Conservation (phyloP, 148 eudicot genomes). For the Rhododendron griersonianum region DNA sequence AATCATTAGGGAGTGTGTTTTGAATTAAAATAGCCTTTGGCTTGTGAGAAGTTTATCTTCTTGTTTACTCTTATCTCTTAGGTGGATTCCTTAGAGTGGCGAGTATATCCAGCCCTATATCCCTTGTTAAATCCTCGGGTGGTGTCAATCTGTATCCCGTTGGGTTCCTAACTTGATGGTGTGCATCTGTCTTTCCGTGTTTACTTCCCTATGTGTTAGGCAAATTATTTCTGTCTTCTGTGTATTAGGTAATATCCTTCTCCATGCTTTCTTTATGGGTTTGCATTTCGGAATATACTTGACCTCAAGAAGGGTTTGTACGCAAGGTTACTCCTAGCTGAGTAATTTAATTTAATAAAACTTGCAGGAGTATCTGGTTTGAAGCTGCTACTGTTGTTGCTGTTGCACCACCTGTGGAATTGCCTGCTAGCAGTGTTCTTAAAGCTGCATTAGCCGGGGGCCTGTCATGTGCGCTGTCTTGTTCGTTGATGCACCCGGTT, state of each 20-base stretch:
- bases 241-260: not conserved
- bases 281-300: not conserved
- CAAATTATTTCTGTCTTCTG: not conserved
- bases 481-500: constrained; percentile 80
- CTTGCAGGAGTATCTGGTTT: constrained; percentile 86
- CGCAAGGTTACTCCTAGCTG: not conserved
- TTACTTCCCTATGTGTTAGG: not conserved
- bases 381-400: constrained; percentile 97
- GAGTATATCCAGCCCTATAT: not conserved
- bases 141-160: not conserved
- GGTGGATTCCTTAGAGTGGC: not conserved
- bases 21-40: not conserved
- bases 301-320: not conserved
- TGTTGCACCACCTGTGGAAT: constrained; percentile 88
- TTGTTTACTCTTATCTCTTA: not conserved
- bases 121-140: not conserved
- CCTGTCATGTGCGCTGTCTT: constrained; percentile 84
- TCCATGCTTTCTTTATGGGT: not conserved
- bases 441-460: constrained; percentile 91
- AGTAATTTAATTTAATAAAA: not conserved
- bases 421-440: constrained; percentile 77
- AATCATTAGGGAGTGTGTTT: too few relatives aligned
- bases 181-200: not conserved
- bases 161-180: not conserved
- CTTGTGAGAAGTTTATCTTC: not conserved